Base-by-base conservation (phyloP, 345 rosid species). In the Ceriops tagal region DNA sequence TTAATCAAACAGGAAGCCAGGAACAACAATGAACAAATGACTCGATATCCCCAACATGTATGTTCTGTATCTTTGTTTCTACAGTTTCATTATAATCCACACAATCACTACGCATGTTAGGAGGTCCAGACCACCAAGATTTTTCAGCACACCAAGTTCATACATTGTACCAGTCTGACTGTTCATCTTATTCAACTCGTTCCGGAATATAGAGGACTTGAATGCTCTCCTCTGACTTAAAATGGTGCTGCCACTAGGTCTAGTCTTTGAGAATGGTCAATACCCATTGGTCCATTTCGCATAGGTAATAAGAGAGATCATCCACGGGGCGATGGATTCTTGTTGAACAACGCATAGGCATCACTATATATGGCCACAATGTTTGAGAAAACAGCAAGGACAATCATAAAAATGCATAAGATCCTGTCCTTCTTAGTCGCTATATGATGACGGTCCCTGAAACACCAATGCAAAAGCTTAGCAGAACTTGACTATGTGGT, bases 341-440 rank as follows among this genome's bases (percentile, higher is more conserved):
- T 70, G 31, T 61, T 65, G 67, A 65, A 43, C 39, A 70, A 24
- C 19, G 71, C 59, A 39, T 56, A 65, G 22, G 71, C 67, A 64
- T 75, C 70, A 53, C 71, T 65, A 24, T 65, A 65, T 15, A 75
- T 61, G 35, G 71, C 75, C 53, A 75, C 67, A 18, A 43, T 43
- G 53, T 61, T 59, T 27, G 79, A 39, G 49, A 70, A 61, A 43
- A 70, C 49, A 66, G 75, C 79, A 58, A 75, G 71, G 32, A 75
- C 53, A 53, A 70, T 65, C 74, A 70, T 66, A 58, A 65, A 6
- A 7, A 9, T 32, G 3, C 58, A 65, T 58, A 65, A 24, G 6
- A 66, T 10, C 71, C 66, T 70, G 35, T 70, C 75, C 68, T 61
- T 66, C 65, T 66, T 70, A 30, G 79, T 37, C 53, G 79, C 74